phyloP scores from a whole-genome alignment of 2,329 filamentous ascomycete species.

The Cladophialophora yegresii region DNA sequence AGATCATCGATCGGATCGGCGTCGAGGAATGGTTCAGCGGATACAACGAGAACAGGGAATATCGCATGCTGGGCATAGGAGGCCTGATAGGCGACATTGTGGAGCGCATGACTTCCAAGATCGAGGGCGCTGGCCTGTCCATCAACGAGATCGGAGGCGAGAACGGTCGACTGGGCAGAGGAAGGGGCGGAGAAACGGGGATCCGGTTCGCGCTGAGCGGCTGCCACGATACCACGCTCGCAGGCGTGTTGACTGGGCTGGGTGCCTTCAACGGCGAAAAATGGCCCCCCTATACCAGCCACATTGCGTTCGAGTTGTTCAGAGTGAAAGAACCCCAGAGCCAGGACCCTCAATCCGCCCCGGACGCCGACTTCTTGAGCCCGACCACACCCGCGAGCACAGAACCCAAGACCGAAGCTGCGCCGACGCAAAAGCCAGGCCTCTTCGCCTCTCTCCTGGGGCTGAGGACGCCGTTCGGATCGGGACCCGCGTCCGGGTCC shows the following conservation, averaged over 20 bases:
- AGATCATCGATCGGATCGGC: constrained; percentile 70
- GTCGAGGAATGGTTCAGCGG: constrained; percentile 93
- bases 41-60: constrained; percentile 80
- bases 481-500: background rate
- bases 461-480: constrained; percentile 38
- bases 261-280: constrained; percentile 71
- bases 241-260: constrained; percentile 72
- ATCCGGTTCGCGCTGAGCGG: constrained; percentile 79
- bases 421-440: constrained; percentile 24
- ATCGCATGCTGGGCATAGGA: constrained; percentile 86
- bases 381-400: constrained; percentile 37
- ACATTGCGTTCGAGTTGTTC: constrained; percentile 90
- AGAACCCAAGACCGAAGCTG: constrained; percentile 37
- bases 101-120: constrained; percentile 68
- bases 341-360: constrained; percentile 26
- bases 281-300: constrained; percentile 94
- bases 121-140: constrained; percentile 60
- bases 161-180: constrained; percentile 44
- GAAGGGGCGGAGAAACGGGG: constrained; percentile 52
- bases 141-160: constrained; percentile 53
- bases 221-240: constrained; percentile 92
- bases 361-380: constrained; percentile 22
- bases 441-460: constrained; percentile 34
- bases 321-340: constrained; percentile 48
- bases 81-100: constrained; percentile 81